A percentile compares a stretch with the other conserved stretches of the same genome.
These are phyloP conservation scores for Geotrichum klebahnii DNA, from an alignment of 1,139 yeast genomes.

Conservation along the genomic window DNA sequence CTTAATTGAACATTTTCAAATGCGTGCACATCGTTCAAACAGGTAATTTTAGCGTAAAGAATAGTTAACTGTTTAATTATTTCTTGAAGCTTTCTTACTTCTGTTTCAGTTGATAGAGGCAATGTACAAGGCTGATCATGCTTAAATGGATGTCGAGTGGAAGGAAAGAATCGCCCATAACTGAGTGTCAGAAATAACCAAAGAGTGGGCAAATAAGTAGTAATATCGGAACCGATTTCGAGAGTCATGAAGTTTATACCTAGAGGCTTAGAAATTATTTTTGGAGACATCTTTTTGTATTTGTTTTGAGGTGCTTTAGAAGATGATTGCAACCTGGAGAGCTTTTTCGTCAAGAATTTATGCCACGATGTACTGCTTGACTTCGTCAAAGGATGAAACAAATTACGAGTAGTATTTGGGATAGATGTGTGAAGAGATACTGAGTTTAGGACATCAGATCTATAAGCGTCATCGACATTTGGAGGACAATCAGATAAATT, in stretches of 20 bases:
- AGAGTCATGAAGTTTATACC: background rate
- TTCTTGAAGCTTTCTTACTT: background rate
- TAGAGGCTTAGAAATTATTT: background rate
- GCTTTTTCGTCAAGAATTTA: background rate
- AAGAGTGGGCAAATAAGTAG: background rate
- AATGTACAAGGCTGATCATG: background rate
- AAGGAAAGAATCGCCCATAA: constrained; percentile 4
- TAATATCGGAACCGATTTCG: background rate
- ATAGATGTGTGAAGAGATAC: too few species aligned
- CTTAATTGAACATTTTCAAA: constrained; percentile 5
- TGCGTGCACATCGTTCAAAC: constrained; percentile 10
- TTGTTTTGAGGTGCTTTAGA: constrained; percentile 9
- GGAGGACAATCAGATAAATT: too few species aligned
- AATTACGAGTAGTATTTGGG: too few species aligned
- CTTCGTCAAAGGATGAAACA: too few species aligned
- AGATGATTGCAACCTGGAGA: constrained; percentile 1
- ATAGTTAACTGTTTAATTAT: constrained; percentile 1
- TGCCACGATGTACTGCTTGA: constrained; percentile 8
- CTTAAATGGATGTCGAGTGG: background rate
- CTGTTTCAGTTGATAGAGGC: background rate
- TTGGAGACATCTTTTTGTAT: background rate
- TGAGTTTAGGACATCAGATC: too few species aligned
- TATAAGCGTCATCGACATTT: too few species aligned
- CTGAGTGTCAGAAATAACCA: background rate
- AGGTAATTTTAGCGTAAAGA: constrained; percentile 4